These are phyloP conservation scores for Microbotryum intermedium DNA, from an alignment of 1,284 basidiomycete species.

Conservation along the genomic window DNA sequence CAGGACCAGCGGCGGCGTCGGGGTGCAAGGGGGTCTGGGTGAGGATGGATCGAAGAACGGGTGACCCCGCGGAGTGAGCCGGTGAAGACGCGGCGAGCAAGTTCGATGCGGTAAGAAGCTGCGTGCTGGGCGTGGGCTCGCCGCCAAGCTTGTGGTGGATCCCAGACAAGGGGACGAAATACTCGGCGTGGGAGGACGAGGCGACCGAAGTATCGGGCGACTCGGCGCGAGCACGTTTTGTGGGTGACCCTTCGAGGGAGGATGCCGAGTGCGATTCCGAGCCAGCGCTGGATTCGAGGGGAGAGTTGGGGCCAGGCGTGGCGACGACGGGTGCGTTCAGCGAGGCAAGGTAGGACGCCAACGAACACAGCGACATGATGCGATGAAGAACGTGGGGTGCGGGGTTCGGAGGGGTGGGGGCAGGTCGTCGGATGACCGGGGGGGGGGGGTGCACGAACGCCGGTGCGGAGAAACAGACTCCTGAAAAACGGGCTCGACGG, in stretches of 20 bases:
- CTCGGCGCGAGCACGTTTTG: slow-evolving; percentile 26
- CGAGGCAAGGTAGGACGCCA: slow-evolving; percentile 14
- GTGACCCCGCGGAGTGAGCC: not conserved
- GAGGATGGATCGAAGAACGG: slow-evolving; percentile 19
- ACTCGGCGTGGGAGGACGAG: not conserved
- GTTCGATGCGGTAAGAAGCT: slow-evolving; percentile 4
- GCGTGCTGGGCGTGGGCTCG: not conserved
- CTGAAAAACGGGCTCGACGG: too few relatives aligned
- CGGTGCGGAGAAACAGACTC: too few relatives aligned
- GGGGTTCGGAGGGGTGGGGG: too few relatives aligned
- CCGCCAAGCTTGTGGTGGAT: not conserved
- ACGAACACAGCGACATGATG: slow-evolving; percentile 16
- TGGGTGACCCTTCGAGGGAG: slow-evolving; percentile 8
- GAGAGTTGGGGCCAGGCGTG: not conserved
- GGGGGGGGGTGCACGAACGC: too few relatives aligned
- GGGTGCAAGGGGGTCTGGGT: not conserved
- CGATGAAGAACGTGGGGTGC: too few relatives aligned
- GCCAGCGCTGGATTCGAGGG: not conserved
- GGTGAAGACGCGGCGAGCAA: not conserved
- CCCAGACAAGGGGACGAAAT: not conserved
- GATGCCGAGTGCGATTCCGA: not conserved
- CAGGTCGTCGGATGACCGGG: too few relatives aligned
- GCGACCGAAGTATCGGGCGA: slow-evolving; percentile 17
- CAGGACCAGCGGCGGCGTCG: slow-evolving; percentile 6
- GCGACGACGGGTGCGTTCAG: not conserved